Evolutionary conservation across 352 stramenopile species (phyloP).

Genomic region (Phytophthora lateralis): DNA sequence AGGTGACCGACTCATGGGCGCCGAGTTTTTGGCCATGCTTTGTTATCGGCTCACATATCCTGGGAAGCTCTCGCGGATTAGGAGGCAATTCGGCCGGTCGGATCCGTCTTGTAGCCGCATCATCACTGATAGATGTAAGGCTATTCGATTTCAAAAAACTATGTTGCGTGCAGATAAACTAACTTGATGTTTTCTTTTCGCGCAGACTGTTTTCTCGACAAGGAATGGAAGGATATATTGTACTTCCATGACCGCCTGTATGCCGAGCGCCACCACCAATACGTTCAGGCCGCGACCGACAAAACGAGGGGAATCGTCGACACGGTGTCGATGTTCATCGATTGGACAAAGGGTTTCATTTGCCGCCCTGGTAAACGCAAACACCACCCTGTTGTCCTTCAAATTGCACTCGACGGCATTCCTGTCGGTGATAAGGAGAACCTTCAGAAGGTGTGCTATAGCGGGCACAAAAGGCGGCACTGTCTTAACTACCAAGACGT

Average conservation of each 20-base stretch:
- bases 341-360: slow-evolving; percentile 17
- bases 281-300: background rate
- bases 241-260: slow-evolving; percentile 4
- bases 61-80: slow-evolving; percentile 8
- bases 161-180: background rate
- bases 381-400: background rate
- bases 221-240: slow-evolving; percentile 2
- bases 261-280: background rate
- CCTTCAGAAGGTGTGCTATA: slow-evolving; percentile 18
- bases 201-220: slow-evolving; percentile 15
- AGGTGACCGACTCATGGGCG: background rate
- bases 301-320: slow-evolving; percentile 1
- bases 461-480: slow-evolving; percentile 7
- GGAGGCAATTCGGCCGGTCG: slow-evolving; percentile 7
- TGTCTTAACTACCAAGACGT: slow-evolving; percentile 19
- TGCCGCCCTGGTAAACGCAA: slow-evolving; percentile 2
- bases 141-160: too few relatives aligned
- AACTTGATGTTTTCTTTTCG: background rate
- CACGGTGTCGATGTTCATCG: slow-evolving; percentile 3
- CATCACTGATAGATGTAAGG: slow-evolving; percentile 9
- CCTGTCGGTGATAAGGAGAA: slow-evolving; percentile 11
- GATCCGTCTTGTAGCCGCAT: slow-evolving; percentile 13
- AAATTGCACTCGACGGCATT: background rate
- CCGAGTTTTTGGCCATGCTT: slow-evolving; percentile 5
- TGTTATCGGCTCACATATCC: slow-evolving; percentile 11